Conservation (phyloP, 2,329 filamentous ascomycete genomes). For the Metarhizium rileyi region DNA sequence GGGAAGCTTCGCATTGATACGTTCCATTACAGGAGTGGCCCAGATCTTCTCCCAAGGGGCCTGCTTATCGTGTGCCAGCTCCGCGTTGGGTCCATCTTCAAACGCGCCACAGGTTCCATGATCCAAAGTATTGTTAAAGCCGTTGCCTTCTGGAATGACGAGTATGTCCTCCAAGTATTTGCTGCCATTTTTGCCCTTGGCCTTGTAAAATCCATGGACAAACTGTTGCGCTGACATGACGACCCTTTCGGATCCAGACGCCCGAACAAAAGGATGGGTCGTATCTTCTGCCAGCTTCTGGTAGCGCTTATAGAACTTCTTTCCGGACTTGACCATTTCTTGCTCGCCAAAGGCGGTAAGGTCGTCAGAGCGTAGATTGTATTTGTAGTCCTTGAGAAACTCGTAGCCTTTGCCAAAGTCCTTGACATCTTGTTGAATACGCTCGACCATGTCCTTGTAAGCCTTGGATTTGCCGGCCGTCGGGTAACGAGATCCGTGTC, state of each 20-base stretch:
- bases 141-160: conserved; percentile 57
- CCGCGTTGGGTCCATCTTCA: conserved; percentile 45
- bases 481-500: conserved; percentile 78
- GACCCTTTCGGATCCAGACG: conserved; percentile 60
- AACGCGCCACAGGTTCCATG: conserved; percentile 65
- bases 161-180: conserved; percentile 47
- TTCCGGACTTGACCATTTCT: conserved; percentile 65
- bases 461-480: conserved; percentile 54
- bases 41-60: conserved; percentile 53
- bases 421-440: conserved; percentile 49
- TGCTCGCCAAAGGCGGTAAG: conserved; percentile 57
- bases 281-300: conserved; percentile 39
- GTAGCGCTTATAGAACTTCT: conserved; percentile 69
- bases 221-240: conserved; percentile 67
- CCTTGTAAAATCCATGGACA: conserved; percentile 58
- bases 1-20: conserved; percentile 59
- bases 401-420: conserved; percentile 53
- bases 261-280: conserved; percentile 60
- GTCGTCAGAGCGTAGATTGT: conserved; percentile 59
- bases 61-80: conserved; percentile 41
- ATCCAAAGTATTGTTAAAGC: conserved; percentile 72
- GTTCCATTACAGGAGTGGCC: conserved; percentile 53
- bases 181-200: conserved; percentile 26
- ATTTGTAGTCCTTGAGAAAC: conserved; percentile 65
- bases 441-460: conserved; percentile 55